These are phyloP conservation scores for Hypoxylon rickii DNA, from an alignment of 495 filamentous ascomycete species.

Conservation along the genomic window DNA sequence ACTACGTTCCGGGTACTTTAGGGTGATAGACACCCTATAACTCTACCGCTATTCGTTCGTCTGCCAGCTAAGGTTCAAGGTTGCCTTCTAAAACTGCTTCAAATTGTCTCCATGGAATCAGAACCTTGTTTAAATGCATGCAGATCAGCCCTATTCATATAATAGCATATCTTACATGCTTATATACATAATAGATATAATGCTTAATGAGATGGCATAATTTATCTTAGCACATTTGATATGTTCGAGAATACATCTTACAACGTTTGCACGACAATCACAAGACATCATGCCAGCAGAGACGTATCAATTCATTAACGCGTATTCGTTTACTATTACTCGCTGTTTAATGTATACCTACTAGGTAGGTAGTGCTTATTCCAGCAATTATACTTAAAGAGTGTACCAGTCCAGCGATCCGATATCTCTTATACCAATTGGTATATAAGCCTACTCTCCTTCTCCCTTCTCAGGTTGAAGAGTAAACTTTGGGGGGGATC, in stretches of 20 bases:
- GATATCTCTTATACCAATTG: conserved; percentile 23
- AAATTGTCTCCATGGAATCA: not conserved
- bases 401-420: conserved; percentile 17
- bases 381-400: conserved; percentile 20
- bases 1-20: too few species aligned
- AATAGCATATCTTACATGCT: not conserved
- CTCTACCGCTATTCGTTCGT: conserved; percentile 21
- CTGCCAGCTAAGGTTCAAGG: not conserved
- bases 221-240: too few species aligned
- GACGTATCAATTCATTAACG: too few species aligned
- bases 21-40: conserved; percentile 33
- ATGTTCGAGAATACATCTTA: too few species aligned
- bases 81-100: not conserved
- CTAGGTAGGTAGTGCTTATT: too few species aligned
- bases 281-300: too few species aligned
- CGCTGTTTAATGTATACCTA: conserved; percentile 5
- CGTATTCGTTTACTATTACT: conserved; percentile 18
- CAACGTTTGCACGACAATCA: too few species aligned
- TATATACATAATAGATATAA: not conserved
- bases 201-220: too few species aligned
- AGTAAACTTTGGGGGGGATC: conserved; percentile 14
- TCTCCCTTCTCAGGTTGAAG: conserved; percentile 4
- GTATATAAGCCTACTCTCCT: not conserved
- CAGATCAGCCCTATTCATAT: not conserved
- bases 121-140: conserved; percentile 6